A percentile compares a stretch with the other conserved stretches of the same genome.
phyloP scores from a whole-genome alignment of 2,329 filamentous ascomycete species.

The Harringtonia aguacate region DNA sequence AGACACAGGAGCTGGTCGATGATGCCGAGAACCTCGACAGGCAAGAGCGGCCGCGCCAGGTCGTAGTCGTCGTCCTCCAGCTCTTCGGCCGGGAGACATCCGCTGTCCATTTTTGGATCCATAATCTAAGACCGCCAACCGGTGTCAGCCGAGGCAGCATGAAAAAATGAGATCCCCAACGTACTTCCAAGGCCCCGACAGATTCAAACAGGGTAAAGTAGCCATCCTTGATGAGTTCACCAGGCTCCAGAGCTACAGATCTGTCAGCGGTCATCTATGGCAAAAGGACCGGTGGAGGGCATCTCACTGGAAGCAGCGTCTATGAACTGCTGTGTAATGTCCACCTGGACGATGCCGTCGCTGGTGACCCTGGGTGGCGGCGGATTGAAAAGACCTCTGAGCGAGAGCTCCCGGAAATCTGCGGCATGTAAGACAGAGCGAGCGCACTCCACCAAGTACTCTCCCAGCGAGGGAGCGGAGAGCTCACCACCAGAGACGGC shows the following conservation, averaged over 20 bases:
- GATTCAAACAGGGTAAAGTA: constrained; percentile 90
- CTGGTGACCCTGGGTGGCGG: constrained; percentile 30
- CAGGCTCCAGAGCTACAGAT: constrained; percentile 56
- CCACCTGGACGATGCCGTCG: constrained; percentile 41
- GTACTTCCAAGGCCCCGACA: constrained; percentile 71
- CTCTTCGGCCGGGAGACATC: constrained; percentile 67
- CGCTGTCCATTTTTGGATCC: constrained; percentile 98
- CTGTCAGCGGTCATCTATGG: not conserved
- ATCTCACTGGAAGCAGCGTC: constrained; percentile 40
- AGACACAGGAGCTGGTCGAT: constrained; percentile 88
- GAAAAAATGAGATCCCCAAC: too few species aligned
- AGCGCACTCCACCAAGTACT: too few species aligned
- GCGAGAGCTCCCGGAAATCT: constrained; percentile 31
- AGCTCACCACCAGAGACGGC: not conserved
- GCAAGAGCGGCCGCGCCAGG: constrained; percentile 53
- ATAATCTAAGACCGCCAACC: constrained; percentile 87
- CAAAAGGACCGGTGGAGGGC: constrained; percentile 6
- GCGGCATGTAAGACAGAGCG: not conserved
- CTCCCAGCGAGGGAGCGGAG: constrained; percentile 9
- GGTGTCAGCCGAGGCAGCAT: too few species aligned
- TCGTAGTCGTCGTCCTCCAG: constrained; percentile 79
- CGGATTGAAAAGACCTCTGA: constrained; percentile 17
- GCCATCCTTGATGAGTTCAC: constrained; percentile 87
- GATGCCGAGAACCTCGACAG: constrained; percentile 78
- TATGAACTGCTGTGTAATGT: constrained; percentile 47